Base-by-base conservation (phyloP, 75 land plant genomes). In the Sequoia sempervirens region DNA sequence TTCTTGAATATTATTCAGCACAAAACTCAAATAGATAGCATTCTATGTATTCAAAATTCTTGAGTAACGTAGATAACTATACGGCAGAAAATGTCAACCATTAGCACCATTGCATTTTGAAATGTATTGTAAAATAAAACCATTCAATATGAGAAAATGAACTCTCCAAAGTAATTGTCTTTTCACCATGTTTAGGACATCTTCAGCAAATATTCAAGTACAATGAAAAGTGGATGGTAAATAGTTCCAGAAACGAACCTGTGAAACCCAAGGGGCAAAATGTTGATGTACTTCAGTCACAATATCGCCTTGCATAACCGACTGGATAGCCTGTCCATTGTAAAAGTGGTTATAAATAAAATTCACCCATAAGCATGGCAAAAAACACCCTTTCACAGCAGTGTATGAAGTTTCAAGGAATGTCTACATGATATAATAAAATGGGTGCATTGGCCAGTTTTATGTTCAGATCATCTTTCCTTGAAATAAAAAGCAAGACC, bases 261-360 rank as follows among this genome's bases (percentile, higher is more conserved):
- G 90, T 12, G 82, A 84, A 26, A 89, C 47, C 90, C 90, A 89
- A 30, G 90, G 90, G 41, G 90, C 53, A 84, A 89, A 84, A 28
- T 79, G 37, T 81, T 89, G 90, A 73, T 84, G 81, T 52, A 89
- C 86, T 80, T 89, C 90, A 70, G 81, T 83, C 36, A 87, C 89
- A 72, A 89, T 46, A 74, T 85, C 86, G 9, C 90, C 90, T 75
- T 81, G 89, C 26, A 88, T 28, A 73, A 89, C 86, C 41, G 89
- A 70, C 74, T 84, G 64, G 58, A 82, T 84, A 52, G 41, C 87
- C 86, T 72, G 40, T 43, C 72, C 43, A 75, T 13, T 78, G 8
- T 20, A 68, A n/a, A 75, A n/a, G 20, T 4, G 46, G 47, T 78
- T 43, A 78, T 78, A 78, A 43, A n/a, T 4, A 45, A 78, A 37